phyloP scores from a whole-genome alignment of 768 basidiomycete genomes.

The Scleroderma citrinum region DNA sequence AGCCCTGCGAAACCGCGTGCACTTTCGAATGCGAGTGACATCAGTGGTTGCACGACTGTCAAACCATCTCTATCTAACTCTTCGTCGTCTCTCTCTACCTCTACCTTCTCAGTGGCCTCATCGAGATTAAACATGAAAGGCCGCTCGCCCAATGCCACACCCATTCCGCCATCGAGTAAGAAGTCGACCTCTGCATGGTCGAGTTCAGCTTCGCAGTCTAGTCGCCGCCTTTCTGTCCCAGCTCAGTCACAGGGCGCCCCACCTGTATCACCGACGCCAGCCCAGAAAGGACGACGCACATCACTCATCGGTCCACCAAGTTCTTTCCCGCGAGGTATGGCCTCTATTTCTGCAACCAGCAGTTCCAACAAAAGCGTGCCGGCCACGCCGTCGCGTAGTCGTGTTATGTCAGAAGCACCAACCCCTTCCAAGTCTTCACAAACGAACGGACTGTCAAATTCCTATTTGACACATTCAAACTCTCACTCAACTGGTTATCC shows the following conservation, averaged over 20 bases:
- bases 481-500: conserved; percentile 18
- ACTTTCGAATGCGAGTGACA: conserved; percentile 43
- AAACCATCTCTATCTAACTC: conserved; percentile 26
- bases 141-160: conserved; percentile 49
- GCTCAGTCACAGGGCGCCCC: conserved; percentile 24
- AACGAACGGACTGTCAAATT: conserved; percentile 14
- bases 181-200: conserved; percentile 37
- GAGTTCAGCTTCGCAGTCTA: conserved; percentile 28
- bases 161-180: conserved; percentile 33
- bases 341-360: conserved; percentile 14
- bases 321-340: conserved; percentile 17
- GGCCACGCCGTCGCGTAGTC: conserved; percentile 34
- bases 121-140: conserved; percentile 12
- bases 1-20: conserved; percentile 47
- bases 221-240: conserved; percentile 37
- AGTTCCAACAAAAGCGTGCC: conserved; percentile 16
- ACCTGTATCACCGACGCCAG: conserved; percentile 23
- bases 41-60: conserved; percentile 48
- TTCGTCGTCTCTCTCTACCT: conserved; percentile 22
- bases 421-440: conserved; percentile 21
- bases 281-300: conserved; percentile 19
- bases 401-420: conserved; percentile 40
- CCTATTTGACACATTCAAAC: conserved; percentile 17
- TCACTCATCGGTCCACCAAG: conserved; percentile 25
- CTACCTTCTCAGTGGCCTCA: conserved; percentile 17